Percentiles rank a stretch among this genome's conserved stretches.
phyloP scores from a whole-genome alignment of 1,284 basidiomycete species.

The Anthracocystis setariae region DNA sequence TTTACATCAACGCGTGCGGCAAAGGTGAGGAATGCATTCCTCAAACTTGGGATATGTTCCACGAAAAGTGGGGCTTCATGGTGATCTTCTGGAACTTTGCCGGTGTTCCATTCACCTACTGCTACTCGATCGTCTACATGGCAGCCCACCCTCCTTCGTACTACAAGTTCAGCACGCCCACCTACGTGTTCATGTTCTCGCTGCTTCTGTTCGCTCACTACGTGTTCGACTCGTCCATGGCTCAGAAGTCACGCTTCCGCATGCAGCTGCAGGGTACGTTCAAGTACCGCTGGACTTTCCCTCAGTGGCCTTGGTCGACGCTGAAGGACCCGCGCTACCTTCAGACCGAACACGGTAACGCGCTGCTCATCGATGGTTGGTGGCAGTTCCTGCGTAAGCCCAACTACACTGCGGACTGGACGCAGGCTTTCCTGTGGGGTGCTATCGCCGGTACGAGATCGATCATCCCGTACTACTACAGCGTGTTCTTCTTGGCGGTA shows the following conservation, averaged over 20 bases:
- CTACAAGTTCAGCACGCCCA: slow-evolving; percentile 84
- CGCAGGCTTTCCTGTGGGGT: slow-evolving; percentile 83
- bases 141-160: slow-evolving; percentile 87
- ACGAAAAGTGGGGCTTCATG: slow-evolving; percentile 68
- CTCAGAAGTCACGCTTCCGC: slow-evolving; percentile 97
- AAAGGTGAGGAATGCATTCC: slow-evolving; percentile 86
- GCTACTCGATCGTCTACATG: slow-evolving; percentile 95
- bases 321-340: slow-evolving; percentile 89
- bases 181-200: slow-evolving; percentile 72
- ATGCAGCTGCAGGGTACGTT: slow-evolving; percentile 90
- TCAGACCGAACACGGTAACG: slow-evolving; percentile 93
- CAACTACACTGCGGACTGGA: slow-evolving; percentile 78
- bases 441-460: slow-evolving; percentile 83
- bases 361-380: slow-evolving; percentile 84
- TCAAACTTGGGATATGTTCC: slow-evolving; percentile 81
- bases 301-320: slow-evolving; percentile 87
- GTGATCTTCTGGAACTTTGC: slow-evolving; percentile 81
- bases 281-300: slow-evolving; percentile 82
- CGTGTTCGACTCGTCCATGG: slow-evolving; percentile 88
- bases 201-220: slow-evolving; percentile 58
- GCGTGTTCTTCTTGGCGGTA: slow-evolving; percentile 61
- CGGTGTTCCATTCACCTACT: slow-evolving; percentile 76
- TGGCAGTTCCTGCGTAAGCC: slow-evolving; percentile 75
- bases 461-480: slow-evolving; percentile 87
- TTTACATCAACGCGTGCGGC: slow-evolving; percentile 92